Evolutionary conservation across 352 stramenopile genomes (phyloP).

Genomic region (Aphanomyces cochlioides): DNA sequence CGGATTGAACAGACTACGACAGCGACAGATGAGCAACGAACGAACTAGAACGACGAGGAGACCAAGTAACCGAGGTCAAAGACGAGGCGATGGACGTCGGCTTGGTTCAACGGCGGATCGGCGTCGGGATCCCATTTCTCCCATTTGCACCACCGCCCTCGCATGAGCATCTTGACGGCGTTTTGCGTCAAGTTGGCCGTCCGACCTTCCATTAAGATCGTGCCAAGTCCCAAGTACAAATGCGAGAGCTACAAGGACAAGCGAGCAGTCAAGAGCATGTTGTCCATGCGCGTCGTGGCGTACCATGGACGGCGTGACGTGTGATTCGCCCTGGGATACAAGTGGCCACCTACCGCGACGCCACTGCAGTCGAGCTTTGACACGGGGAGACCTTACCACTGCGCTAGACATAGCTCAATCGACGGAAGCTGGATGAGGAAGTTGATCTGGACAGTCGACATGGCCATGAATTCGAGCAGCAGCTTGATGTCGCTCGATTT

Average conservation of each 20-base stretch:
- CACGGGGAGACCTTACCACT: slow-evolving; percentile 45
- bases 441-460: slow-evolving; percentile 72
- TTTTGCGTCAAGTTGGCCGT: slow-evolving; percentile 77
- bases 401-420: slow-evolving; percentile 71
- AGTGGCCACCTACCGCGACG: slow-evolving; percentile 41
- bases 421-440: slow-evolving; percentile 81
- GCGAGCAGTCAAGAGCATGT: neutral
- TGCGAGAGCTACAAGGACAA: slow-evolving; percentile 42
- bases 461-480: slow-evolving; percentile 62
- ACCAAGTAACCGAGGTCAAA: slow-evolving; percentile 75
- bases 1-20: slow-evolving; percentile 62
- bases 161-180: slow-evolving; percentile 72
- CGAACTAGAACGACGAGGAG: slow-evolving; percentile 11
- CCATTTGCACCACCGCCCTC: slow-evolving; percentile 66
- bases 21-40: neutral
- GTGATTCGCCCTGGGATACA: slow-evolving; percentile 43
- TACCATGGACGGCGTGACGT: slow-evolving; percentile 55
- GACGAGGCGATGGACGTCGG: slow-evolving; percentile 60
- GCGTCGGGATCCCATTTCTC: slow-evolving; percentile 65
- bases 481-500: slow-evolving; percentile 60
- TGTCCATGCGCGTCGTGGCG: neutral
- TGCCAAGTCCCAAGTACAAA: slow-evolving; percentile 68
- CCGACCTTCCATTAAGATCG: slow-evolving; percentile 69
- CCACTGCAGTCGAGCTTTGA: neutral
- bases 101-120: slow-evolving; percentile 42